Conservation (phyloP, 768 basidiomycete genomes). For the Dioszegia aurantiaca region DNA sequence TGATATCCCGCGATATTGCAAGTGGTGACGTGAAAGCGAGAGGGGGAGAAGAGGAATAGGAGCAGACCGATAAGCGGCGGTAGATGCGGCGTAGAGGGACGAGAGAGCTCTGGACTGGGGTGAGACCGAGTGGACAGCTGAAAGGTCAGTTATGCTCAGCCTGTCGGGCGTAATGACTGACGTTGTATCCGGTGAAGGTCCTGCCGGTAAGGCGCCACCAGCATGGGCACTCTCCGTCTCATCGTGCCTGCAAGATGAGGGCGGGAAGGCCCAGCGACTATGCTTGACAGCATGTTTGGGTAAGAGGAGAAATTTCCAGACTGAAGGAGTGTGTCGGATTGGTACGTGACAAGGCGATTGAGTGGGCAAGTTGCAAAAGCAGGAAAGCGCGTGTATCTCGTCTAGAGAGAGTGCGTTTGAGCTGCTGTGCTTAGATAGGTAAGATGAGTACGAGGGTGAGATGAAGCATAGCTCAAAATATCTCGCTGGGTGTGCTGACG, state of each 20-base stretch:
- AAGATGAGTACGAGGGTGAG: background rate
- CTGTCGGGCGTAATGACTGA: background rate
- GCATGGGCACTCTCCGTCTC: slow-evolving; percentile 9
- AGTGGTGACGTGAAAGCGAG: background rate
- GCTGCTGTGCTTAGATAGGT: too few relatives aligned
- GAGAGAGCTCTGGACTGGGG: background rate
- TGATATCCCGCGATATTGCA: slow-evolving; percentile 9
- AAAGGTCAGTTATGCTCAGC: background rate
- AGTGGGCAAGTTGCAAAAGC: too few relatives aligned
- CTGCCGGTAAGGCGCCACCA: slow-evolving; percentile 1
- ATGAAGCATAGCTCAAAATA: background rate
- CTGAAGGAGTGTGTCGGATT: background rate
- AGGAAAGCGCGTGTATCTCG: too few relatives aligned
- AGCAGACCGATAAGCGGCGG: background rate
- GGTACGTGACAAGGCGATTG: too few relatives aligned
- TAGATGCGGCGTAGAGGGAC: background rate
- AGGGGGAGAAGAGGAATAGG: slow-evolving; percentile 18
- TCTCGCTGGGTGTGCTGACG: slow-evolving; percentile 5
- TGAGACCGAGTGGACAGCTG: background rate
- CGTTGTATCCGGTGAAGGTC: background rate
- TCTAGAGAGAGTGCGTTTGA: too few relatives aligned
- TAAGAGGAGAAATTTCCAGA: background rate
- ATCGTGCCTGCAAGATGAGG: slow-evolving; percentile 6
- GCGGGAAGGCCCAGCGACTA: slow-evolving; percentile 7
- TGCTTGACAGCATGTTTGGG: slow-evolving; percentile 9